Evolutionary conservation across 2,329 filamentous ascomycete genomes (phyloP), one percentile per base, ranked within the genome.

Genomic region (Trematosphaeria pertusa): DNA sequence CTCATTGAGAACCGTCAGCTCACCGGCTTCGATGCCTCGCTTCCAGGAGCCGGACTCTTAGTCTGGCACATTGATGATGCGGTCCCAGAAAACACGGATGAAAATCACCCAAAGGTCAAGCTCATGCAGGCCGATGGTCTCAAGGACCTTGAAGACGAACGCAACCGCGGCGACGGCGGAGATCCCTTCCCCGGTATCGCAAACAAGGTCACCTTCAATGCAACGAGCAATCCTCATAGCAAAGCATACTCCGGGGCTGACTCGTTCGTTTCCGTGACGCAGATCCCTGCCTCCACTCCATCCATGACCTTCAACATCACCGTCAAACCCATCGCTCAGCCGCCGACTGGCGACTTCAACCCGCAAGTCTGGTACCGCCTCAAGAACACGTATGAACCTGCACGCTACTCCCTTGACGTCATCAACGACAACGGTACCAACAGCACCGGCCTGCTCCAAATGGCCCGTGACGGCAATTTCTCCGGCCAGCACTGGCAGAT

Each of bases 401-500:
- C 33, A 0, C 46, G 45, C 9, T 36, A 59, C 36, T 59, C 59
- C 18, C 53, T 62, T 14, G 59, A 58, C n/a, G 49, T 59, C n/a
- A 47, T 64, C 31, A 63, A 64, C 20, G 58, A 63, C 37, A 42
- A 46, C n/a, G 49, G 36, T 10, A 26, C 18, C 7, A 43, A 56
- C 26, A 58, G 43, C 35, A 45, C 32, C 2, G 57, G 57, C 2
- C 40, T 48, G 11, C 19, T 63, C 19, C 44, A 58, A 17, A 56
- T 64, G 50, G 48, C 43, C 2, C 43, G 41, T 14, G 50, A 47
- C 17, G 55, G 46, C 14, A 50, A 58, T 26, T 56, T 60, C 47
- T 46, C 52, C 9, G 57, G 61, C n/a, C 61, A 67, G 34, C 46
- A 43, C 46, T 65, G 57, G 62, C 59, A 65, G 34, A 48, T 64